Conservation (phyloP, 805 yeast species). For the Ogataea pignaliae region DNA sequence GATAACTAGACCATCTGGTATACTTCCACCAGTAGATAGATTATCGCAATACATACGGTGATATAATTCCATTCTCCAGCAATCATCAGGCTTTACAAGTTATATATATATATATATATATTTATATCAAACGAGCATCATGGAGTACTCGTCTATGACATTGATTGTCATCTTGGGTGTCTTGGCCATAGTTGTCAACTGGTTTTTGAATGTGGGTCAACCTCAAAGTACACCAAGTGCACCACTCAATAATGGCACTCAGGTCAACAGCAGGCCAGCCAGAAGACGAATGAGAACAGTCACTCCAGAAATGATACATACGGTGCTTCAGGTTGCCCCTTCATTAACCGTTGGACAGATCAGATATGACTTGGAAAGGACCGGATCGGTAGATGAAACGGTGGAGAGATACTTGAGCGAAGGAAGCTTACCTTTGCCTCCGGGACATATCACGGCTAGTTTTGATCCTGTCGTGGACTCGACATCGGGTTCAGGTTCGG, state of each 20-base stretch:
- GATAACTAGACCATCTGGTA: too few species aligned
- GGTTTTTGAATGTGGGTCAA: conserved; percentile 50
- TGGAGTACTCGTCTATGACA: conserved; percentile 41
- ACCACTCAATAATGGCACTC: too few species aligned
- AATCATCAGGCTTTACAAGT: not conserved
- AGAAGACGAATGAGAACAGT: conserved; percentile 29
- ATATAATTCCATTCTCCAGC: too few species aligned
- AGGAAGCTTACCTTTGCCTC: conserved; percentile 46
- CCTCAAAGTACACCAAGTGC: too few species aligned
- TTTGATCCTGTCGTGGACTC: not conserved
- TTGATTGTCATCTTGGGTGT: conserved; percentile 44
- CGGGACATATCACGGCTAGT: conserved; percentile 3
- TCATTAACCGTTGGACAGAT: conserved; percentile 65
- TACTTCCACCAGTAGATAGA: too few species aligned
- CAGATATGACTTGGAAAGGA: conserved; percentile 61
- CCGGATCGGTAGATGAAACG: conserved; percentile 80
- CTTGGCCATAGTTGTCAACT: conserved; percentile 58
- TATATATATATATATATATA: not conserved
- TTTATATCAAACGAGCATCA: conserved; percentile 3
- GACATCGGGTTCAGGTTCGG: not conserved
- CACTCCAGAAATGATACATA: conserved; percentile 73
- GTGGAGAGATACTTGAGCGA: conserved; percentile 64
- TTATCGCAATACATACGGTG: too few species aligned
- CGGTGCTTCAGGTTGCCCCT: conserved; percentile 82
- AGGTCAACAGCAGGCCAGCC: not conserved